A percentile compares a stretch with the other conserved stretches of the same genome.
phyloP scores from a whole-genome alignment of 345 rosid genomes.

The Salix exigua region DNA sequence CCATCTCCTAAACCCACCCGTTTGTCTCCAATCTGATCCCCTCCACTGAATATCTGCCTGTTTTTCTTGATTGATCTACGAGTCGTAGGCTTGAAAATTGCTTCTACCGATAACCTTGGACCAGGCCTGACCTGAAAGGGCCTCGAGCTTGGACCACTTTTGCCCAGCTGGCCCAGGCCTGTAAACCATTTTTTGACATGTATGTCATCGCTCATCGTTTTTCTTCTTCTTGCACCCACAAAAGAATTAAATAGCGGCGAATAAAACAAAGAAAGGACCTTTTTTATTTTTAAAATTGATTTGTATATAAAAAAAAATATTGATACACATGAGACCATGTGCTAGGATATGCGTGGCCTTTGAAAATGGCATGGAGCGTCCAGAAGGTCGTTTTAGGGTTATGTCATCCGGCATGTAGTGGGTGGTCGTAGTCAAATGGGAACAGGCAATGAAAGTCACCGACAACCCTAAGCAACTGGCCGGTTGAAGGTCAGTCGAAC shows the following conservation, averaged over 20 bases:
- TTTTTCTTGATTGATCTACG: not conserved
- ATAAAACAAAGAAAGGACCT: no score
- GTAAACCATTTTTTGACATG: not conserved
- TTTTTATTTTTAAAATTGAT: no score
- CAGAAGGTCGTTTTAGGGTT: not conserved
- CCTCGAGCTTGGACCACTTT: not conserved
- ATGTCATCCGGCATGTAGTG: not conserved
- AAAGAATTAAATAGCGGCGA: no score
- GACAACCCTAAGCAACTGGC: not conserved
- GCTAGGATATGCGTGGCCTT: not conserved
- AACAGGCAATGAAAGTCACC: not conserved
- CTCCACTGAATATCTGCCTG: no score
- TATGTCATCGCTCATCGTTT: no score
- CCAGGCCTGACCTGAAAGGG: not conserved
- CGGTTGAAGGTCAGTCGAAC: not conserved
- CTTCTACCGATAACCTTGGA: not conserved
- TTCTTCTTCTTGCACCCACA: no score
- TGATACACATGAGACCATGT: no score
- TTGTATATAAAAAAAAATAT: no score
- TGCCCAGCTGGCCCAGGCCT: not conserved
- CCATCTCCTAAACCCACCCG: no score
- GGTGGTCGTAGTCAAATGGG: conserved; percentile 2
- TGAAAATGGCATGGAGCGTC: not conserved
- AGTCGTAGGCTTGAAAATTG: not conserved
- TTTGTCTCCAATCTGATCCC: no score